Base-by-base conservation (phyloP, 1,139 yeast species). In the Geotrichum fermentans region DNA sequence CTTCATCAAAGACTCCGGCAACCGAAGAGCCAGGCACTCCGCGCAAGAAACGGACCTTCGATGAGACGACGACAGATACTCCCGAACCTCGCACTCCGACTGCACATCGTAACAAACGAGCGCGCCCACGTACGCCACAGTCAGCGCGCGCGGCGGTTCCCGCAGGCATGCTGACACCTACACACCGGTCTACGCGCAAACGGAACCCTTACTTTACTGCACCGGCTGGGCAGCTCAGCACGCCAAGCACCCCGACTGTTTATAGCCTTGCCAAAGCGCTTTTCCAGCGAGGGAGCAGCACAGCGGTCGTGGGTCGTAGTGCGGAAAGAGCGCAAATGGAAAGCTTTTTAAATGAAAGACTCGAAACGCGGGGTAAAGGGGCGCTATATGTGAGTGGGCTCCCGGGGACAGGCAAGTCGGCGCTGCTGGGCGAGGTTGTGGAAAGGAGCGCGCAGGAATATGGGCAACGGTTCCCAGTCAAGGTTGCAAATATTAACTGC, bases 361-460 rank as follows among this genome's bases (percentile, higher is more conserved):
- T 84, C 2, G 51, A 61, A 1, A 56, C 65, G 1, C 62, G 67
- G 24, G 49, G 64, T 62, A 14, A 76, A 43, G 79, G 79, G 38
- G 84, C 95, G n/a, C 65, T 92, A 40, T 92, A 92, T 62, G 73
- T 92, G 14, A 83, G 95, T 14, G 99, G 99, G 0, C 95, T 97
- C 1, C 98, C 99, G 2, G 99, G 98, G 0, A 88, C 97, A 0
- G 99, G 99, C 0, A 92, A 92, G 62, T 84, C 97, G 0, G 97
- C 96, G 0, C 88, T 88, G 59, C 73, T 85, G n/a, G 74, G 73
- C 46, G 73, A 78, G 34, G 62, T 75, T 0, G 50, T 78, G 29
- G 52, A 54, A 11, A 50, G 54, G 29, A 55, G 53, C 50, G 59
- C 30, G 20, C 39, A 38, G 49, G 52, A 43, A 51, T 58, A 29